Evolutionary conservation across 2,329 filamentous ascomycete genomes (phyloP), one percentile per base, ranked within the genome.

Genomic region (Myriosclerotinia duriaeana): DNA sequence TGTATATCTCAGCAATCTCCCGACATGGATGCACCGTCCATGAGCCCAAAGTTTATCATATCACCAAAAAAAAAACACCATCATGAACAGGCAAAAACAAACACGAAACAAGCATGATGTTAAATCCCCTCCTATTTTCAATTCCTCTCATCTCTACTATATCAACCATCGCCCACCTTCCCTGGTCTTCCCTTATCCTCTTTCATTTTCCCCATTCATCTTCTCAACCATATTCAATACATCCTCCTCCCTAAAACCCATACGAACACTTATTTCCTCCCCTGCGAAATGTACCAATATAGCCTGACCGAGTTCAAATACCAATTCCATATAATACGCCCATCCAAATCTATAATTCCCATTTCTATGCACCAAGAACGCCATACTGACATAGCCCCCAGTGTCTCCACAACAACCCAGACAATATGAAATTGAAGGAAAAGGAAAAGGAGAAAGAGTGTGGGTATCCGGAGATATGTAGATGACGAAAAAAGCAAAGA

Each of bases 291-390:
- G 15, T 42, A 30, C 15, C 54, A 40, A 56, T 20, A 56, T 30
- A 30, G 22, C 20, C 5, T 22, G 11, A 42, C n/a, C 15, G 2
- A 40, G 38, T 40, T 40, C 9, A 40, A 40, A 40, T 40, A 4
- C 38, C 38, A 58, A 65, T 59, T 22, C 53, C 20, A 59, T 59
- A 14, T 9, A 15, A 65, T 40, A 52, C 17, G 14, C 62, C 62
- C 62, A 50, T 58, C 53, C 53, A 52, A 50, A 38, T 65, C 63
- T 65, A 65, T 59, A 20, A 52, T 38, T 59, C 42, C 63, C 42
- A 38, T 59, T 26, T 38, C 42, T 8, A 44, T 9, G 26, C 30
- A 11, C 40, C 6, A n/a, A 50, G 9, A 61, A 61, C 44, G 34
- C 34, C n/a, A 50, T 50, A 50, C 44, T 11, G 22, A 17, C 44